Conservation (phyloP, 1,284 basidiomycete species). For the Mycena citricolor region DNA sequence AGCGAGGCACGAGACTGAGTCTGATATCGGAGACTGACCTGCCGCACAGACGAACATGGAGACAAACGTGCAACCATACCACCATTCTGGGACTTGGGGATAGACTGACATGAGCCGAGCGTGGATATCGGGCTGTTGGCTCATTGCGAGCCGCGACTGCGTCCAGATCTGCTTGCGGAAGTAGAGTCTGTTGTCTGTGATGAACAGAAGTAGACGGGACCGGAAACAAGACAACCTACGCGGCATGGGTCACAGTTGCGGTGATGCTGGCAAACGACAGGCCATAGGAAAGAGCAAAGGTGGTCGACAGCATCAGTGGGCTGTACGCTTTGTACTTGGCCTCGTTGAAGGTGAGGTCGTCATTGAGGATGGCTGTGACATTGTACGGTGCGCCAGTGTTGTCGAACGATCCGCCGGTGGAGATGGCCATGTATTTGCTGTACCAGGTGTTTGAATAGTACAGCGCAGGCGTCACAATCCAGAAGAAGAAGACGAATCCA, state of each 20-base stretch:
- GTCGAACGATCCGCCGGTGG: conserved; percentile 45
- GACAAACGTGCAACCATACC: too few relatives aligned
- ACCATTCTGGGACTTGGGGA: too few relatives aligned
- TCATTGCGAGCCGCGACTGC: not conserved
- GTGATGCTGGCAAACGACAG: not conserved
- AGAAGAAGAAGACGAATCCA: conserved; percentile 78
- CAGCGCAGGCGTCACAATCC: conserved; percentile 58
- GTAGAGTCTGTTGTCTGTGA: conserved; percentile 27
- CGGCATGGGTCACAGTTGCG: not conserved
- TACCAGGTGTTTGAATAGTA: conserved; percentile 50
- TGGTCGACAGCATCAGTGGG: conserved; percentile 63
- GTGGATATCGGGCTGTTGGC: not conserved
- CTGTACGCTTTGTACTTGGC: conserved; percentile 68
- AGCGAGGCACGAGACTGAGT: too few relatives aligned
- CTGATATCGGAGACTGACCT: too few relatives aligned
- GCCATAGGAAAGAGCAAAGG: conserved; percentile 50
- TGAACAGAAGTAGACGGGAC: conserved; percentile 4
- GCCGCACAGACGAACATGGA: conserved; percentile 46
- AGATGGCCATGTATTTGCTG: conserved; percentile 47
- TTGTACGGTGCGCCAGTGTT: conserved; percentile 61
- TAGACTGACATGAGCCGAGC: not conserved
- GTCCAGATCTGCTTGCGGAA: not conserved
- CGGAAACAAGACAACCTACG: not conserved
- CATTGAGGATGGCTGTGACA: conserved; percentile 53
- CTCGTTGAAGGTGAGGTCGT: conserved; percentile 52